Conservation (phyloP, 75 land plant genomes). For the Ceratopteris richardii region DNA sequence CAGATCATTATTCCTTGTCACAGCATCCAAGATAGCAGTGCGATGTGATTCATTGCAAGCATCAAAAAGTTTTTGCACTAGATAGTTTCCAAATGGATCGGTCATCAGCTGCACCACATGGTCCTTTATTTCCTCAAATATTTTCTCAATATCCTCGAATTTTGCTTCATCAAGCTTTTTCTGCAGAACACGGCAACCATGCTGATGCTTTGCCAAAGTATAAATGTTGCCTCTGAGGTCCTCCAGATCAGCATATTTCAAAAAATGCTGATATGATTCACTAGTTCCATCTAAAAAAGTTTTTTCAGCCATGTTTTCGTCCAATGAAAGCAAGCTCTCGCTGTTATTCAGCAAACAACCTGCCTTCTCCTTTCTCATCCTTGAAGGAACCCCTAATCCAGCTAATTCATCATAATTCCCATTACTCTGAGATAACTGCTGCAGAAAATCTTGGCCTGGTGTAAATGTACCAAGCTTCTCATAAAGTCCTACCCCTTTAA, state of each 20-base stretch:
- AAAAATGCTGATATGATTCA: background rate
- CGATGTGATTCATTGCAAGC: conserved; percentile 30
- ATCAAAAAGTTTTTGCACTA: conserved; percentile 37
- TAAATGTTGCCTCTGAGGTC: conserved; percentile 32
- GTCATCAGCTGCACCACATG: conserved; percentile 41
- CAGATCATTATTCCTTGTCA: conserved; percentile 20
- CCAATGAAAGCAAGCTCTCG: no score
- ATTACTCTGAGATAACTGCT: no score
- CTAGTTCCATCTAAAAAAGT: no score
- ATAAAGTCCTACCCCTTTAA: background rate
- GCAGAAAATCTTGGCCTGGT: no score
- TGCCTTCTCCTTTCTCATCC: no score
- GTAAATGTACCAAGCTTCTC: background rate
- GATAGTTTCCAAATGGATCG: conserved; percentile 38
- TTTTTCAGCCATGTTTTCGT: no score
- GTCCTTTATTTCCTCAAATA: conserved; percentile 32
- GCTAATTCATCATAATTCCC: no score
- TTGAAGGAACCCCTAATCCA: no score
- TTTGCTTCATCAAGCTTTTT: conserved; percentile 34
- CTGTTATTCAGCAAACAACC: no score
- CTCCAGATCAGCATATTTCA: conserved; percentile 26
- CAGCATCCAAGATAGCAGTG: conserved; percentile 26
- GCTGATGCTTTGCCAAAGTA: conserved; percentile 34
- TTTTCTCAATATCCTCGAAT: conserved; percentile 31
- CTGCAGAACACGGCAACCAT: conserved; percentile 39